These are phyloP conservation scores for Fusarium liriodendri DNA, from an alignment of 2,329 filamentous ascomycete genomes.

Conservation along the genomic window DNA sequence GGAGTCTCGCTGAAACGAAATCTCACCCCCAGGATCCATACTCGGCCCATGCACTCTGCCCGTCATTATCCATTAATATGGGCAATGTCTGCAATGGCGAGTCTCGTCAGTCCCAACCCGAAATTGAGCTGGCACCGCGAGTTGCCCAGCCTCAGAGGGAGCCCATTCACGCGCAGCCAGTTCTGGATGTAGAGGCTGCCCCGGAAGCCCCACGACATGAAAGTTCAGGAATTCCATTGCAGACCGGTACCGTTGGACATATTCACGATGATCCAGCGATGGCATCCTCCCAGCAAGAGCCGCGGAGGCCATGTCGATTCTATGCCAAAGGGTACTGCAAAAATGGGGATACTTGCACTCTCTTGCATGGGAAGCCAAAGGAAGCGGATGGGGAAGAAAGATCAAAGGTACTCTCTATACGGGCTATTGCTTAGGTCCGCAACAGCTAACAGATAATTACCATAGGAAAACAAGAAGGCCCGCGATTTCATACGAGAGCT, in stretches of 20 bases:
- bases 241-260: too few species aligned
- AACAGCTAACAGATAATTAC: background rate
- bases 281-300: background rate
- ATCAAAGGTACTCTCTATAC: background rate
- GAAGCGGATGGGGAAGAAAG: background rate
- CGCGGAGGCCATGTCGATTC: background rate
- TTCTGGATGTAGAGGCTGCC: background rate
- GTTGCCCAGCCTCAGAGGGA: background rate
- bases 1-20: background rate
- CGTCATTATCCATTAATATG: background rate
- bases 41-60: background rate
- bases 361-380: background rate
- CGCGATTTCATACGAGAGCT: constrained; percentile 19
- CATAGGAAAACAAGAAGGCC: background rate
- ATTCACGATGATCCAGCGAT: background rate
- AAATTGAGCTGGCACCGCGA: background rate
- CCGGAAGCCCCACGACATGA: background rate
- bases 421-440: background rate
- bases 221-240: too few species aligned
- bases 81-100: background rate
- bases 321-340: background rate
- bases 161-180: background rate
- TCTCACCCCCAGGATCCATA: too few species aligned
- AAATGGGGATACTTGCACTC: background rate
- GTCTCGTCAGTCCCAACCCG: background rate